phyloP scores from a whole-genome alignment of 78 protist species.

The Cavenderia fasciculata region DNA sequence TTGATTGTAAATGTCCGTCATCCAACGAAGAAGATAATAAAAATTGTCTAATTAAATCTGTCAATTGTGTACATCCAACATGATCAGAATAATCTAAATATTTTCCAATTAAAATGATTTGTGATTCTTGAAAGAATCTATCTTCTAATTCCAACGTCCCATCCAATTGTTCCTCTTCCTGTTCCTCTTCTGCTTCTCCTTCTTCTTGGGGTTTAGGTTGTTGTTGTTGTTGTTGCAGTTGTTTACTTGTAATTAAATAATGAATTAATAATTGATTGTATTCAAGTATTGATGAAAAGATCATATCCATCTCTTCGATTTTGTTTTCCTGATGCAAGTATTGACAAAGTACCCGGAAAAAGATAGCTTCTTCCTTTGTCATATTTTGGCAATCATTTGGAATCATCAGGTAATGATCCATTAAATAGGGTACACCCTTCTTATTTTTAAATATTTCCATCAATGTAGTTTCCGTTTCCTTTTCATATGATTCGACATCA shows the following conservation, averaged over 20 bases:
- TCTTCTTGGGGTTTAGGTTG: not conserved
- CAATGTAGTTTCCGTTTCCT: constrained; percentile 35
- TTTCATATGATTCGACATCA: constrained; percentile 26
- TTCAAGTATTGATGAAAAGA: constrained; percentile 23
- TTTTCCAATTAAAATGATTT: constrained; percentile 10
- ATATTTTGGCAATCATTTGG: constrained; percentile 2
- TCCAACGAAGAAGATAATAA: constrained; percentile 4
- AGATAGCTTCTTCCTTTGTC: constrained; percentile 29
- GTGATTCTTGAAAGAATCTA: constrained; percentile 24
- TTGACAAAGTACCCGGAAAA: constrained; percentile 18
- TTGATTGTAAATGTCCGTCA: constrained; percentile 26
- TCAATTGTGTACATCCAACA: constrained; percentile 26
- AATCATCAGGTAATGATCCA: not conserved
- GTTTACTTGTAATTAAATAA: not conserved
- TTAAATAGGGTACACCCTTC: too few relatives aligned
- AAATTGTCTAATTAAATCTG: not conserved
- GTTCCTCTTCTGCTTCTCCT: not conserved
- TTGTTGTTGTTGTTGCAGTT: not conserved
- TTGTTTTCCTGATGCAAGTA: not conserved
- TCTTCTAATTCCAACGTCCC: not conserved
- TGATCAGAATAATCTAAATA: constrained; percentile 60
- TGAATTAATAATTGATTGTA: constrained; percentile 31
- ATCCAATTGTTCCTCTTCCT: not conserved
- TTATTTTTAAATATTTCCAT: constrained; percentile 18
- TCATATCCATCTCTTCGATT: constrained; percentile 7